Evolutionary conservation across 2,329 filamentous ascomycete species (phyloP).

Genomic region (Stachybotrys elegans): DNA sequence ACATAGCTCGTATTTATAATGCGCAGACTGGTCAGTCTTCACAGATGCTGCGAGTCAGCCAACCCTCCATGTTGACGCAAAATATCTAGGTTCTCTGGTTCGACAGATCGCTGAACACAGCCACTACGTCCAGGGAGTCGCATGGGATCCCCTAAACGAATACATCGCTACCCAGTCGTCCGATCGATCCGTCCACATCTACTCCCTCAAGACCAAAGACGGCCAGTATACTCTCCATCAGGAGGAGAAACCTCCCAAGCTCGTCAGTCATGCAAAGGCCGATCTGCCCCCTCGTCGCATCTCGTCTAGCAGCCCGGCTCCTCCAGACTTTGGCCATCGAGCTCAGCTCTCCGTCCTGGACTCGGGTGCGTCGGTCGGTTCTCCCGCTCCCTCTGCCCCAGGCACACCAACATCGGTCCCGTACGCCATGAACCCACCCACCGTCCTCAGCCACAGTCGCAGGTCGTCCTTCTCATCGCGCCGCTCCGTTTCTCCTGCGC

Average conservation of each 20-base stretch:
- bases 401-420: conserved; percentile 88
- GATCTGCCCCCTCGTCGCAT: conserved; percentile 89
- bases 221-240: conserved; percentile 79
- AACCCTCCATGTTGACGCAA: too few relatives aligned
- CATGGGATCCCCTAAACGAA: conserved; percentile 97
- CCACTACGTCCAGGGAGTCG: conserved; percentile 96
- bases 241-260: conserved; percentile 66
- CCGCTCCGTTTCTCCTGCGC: conserved; percentile 86
- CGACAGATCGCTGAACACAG: conserved; percentile 96
- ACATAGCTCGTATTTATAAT: conserved; percentile 95
- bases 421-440: conserved; percentile 92
- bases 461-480: conserved; percentile 90
- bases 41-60: not conserved
- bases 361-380: conserved; percentile 59
- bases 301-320: conserved; percentile 87
- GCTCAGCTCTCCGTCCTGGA: conserved; percentile 54
- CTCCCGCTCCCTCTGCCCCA: conserved; percentile 84
- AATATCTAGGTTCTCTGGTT: conserved; percentile 52
- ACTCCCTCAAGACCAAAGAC: conserved; percentile 92
- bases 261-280: conserved; percentile 74
- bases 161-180: conserved; percentile 98
- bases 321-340: conserved; percentile 70
- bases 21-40: conserved; percentile 70
- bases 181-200: conserved; percentile 95
- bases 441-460: conserved; percentile 81